Evolutionary conservation across 2,329 filamentous ascomycete genomes (phyloP).

Genomic region (Neonectria punicea): DNA sequence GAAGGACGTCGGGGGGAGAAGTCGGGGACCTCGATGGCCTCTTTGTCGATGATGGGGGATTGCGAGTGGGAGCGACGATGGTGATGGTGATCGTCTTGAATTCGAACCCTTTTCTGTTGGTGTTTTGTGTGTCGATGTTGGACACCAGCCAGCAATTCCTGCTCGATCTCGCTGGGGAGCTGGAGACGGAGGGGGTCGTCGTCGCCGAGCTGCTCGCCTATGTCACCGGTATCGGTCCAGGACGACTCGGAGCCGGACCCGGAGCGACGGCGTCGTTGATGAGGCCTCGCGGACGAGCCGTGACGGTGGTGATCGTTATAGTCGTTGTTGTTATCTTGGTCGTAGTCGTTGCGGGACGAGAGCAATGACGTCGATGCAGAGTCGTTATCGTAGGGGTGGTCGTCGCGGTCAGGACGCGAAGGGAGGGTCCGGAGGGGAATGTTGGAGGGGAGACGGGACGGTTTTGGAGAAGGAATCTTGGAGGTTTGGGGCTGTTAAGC

Average conservation of each 20-base stretch:
- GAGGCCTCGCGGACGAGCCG: constrained; percentile 56
- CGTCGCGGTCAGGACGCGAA: constrained; percentile 49
- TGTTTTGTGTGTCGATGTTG: constrained; percentile 57
- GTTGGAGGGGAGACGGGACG: constrained; percentile 78
- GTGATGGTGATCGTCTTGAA: constrained; percentile 61
- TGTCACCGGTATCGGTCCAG: constrained; percentile 95
- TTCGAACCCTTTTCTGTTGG: constrained; percentile 73
- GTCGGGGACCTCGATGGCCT: constrained; percentile 85
- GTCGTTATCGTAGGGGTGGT: constrained; percentile 53
- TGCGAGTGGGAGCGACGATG: constrained; percentile 48
- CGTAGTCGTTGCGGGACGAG: constrained; percentile 46
- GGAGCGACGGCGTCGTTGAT: constrained; percentile 45
- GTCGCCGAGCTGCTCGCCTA: constrained; percentile 90
- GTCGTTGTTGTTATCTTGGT: constrained; percentile 58
- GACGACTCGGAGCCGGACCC: constrained; percentile 73
- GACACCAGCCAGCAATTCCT: constrained; percentile 65
- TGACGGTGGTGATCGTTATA: constrained; percentile 57
- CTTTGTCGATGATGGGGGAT: constrained; percentile 67
- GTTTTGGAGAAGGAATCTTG: constrained; percentile 86
- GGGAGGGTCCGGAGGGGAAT: constrained; percentile 86
- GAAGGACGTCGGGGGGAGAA: constrained; percentile 72
- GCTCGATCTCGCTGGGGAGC: constrained; percentile 73
- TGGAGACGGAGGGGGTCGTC: constrained; percentile 81
- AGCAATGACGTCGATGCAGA: constrained; percentile 52
- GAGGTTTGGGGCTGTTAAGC: constrained; percentile 77